Conservation (phyloP, 2,329 filamentous ascomycete species). For the Paramyrothecium sp. region DNA sequence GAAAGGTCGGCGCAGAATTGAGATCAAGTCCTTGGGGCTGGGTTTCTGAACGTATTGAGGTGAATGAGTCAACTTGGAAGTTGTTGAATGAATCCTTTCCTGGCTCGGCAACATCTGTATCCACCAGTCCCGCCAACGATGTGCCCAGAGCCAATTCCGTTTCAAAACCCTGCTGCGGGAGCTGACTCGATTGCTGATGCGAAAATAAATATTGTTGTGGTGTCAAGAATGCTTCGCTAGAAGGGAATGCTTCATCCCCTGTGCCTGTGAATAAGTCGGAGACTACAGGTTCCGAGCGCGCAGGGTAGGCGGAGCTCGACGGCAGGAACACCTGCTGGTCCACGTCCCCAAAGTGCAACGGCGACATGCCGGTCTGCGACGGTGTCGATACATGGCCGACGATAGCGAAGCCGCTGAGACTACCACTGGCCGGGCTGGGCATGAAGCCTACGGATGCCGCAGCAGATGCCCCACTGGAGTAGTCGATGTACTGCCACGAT, state of each 20-base stretch:
- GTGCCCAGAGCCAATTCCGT: slow-evolving; percentile 19
- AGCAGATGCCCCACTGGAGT: slow-evolving; percentile 29
- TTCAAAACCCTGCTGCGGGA: slow-evolving; percentile 24
- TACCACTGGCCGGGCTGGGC: slow-evolving; percentile 49
- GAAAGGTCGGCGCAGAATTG: slow-evolving; percentile 35
- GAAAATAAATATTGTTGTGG: slow-evolving; percentile 38
- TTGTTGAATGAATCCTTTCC: slow-evolving; percentile 28
- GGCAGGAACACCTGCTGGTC: slow-evolving; percentile 33
- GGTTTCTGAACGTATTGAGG: slow-evolving; percentile 21
- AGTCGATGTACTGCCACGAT: slow-evolving; percentile 43
- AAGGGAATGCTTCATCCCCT: slow-evolving; percentile 29
- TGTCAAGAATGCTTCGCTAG: slow-evolving; percentile 29
- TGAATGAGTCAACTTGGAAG: slow-evolving; percentile 29
- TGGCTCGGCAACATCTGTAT: slow-evolving; percentile 7
- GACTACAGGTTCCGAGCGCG: slow-evolving; percentile 13
- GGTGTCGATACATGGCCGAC: slow-evolving; percentile 34
- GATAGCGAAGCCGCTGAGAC: slow-evolving; percentile 49
- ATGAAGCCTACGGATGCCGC: slow-evolving; percentile 42
- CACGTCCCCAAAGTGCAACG: slow-evolving; percentile 36
- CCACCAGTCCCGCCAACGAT: neutral
- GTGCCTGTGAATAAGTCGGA: slow-evolving; percentile 27
- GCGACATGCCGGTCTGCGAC: slow-evolving; percentile 36
- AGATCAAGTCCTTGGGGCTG: slow-evolving; percentile 26
- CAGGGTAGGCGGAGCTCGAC: slow-evolving; percentile 28
- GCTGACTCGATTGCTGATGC: slow-evolving; percentile 21